Percentiles rank a stretch among this genome's conserved stretches.
phyloP scores from a whole-genome alignment of 306 rosid species.

The Lablab purpureus region DNA sequence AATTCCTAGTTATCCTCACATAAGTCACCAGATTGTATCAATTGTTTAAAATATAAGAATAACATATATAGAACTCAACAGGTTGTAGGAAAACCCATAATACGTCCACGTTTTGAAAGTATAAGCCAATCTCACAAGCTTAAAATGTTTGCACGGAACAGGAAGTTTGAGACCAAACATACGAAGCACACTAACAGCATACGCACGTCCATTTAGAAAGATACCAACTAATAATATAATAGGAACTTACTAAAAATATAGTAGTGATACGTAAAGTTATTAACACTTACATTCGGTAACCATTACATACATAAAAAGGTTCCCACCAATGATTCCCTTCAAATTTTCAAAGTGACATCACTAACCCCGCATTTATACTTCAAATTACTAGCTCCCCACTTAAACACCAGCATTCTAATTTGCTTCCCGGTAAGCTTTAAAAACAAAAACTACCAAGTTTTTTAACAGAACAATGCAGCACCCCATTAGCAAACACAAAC shows the following conservation, averaged over 20 bases:
- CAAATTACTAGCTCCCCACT: conserved; percentile 49
- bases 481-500: conserved; percentile 41
- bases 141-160: conserved; percentile 29
- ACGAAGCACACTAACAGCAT: conserved; percentile 33
- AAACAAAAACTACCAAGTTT: conserved; percentile 39
- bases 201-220: conserved; percentile 28
- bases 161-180: conserved; percentile 15
- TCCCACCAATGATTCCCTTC: conserved; percentile 60
- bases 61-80: not conserved
- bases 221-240: conserved; percentile 12
- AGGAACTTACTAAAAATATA: conserved; percentile 16
- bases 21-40: conserved; percentile 24
- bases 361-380: conserved; percentile 37
- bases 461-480: conserved; percentile 50
- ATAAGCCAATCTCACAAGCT: conserved; percentile 1
- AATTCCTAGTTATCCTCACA: conserved; percentile 3
- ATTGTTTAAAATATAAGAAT: not conserved
- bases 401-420: conserved; percentile 40
- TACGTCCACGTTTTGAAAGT: conserved; percentile 6
- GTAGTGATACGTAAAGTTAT: conserved; percentile 34
- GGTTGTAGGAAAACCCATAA: conserved; percentile 14
- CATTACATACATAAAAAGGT: conserved; percentile 51
- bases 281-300: conserved; percentile 37
- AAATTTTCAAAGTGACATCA: conserved; percentile 44
- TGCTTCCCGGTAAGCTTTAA: conserved; percentile 44